These are phyloP conservation scores for Clitocybe nebularis DNA, from an alignment of 1,284 basidiomycete genomes.

Conservation along the genomic window DNA sequence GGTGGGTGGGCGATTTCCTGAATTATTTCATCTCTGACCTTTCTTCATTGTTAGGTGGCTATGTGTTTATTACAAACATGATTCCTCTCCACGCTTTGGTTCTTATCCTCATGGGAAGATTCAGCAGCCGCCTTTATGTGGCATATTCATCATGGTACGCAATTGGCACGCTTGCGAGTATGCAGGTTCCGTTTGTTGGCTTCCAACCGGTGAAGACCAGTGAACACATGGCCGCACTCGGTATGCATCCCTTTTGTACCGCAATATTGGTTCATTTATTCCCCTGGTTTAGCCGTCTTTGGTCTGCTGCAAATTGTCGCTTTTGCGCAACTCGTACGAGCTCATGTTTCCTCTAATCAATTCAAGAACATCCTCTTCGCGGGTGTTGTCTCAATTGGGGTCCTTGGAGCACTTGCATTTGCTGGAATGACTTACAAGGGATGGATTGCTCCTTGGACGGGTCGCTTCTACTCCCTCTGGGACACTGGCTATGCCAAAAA, in stretches of 20 bases:
- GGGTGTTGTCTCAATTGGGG: conserved; percentile 65
- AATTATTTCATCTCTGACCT: conserved; percentile 2
- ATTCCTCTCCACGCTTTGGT: conserved; percentile 94
- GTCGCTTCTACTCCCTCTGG: conserved; percentile 99
- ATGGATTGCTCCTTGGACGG: conserved; percentile 98
- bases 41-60: conserved; percentile 62
- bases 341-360: conserved; percentile 89
- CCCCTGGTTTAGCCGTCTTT: conserved; percentile 73
- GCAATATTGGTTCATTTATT: conserved; percentile 4
- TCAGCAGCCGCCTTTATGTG: conserved; percentile 88
- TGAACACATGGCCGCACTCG: conserved; percentile 98
- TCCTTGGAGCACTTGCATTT: conserved; percentile 73
- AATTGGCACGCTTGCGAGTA: conserved; percentile 93
- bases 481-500: conserved; percentile 99
- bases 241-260: conserved; percentile 32
- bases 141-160: conserved; percentile 98
- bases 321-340: conserved; percentile 86
- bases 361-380: conserved; percentile 82
- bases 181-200: conserved; percentile 99
- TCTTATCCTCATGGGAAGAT: conserved; percentile 96
- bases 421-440: conserved; percentile 87
- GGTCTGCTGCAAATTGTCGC: conserved; percentile 96
- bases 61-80: conserved; percentile 99
- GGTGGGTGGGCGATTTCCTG: conserved; percentile 47
- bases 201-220: conserved; percentile 98